A percentile compares a stretch with the other conserved stretches of the same genome.
Evolutionary conservation across 2,329 filamentous ascomycete species (phyloP).

Genomic region (Pyrenophora graminea): DNA sequence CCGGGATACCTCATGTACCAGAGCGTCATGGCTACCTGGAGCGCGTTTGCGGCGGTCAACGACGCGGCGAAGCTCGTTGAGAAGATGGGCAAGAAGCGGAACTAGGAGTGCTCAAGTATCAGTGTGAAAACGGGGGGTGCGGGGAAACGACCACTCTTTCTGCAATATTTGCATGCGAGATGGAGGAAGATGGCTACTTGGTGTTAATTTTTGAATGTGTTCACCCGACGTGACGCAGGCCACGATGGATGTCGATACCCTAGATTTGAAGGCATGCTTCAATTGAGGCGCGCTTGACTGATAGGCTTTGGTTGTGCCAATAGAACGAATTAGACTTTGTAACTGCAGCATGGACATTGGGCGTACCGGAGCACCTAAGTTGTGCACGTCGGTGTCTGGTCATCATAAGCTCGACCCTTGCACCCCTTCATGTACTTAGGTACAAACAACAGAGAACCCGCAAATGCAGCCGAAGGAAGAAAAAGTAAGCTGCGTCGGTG

Average conservation of each 20-base stretch:
- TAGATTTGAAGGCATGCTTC: slow-evolving; percentile 3
- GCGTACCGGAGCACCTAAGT: too few species aligned
- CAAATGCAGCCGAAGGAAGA: too few species aligned
- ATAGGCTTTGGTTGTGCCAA: slow-evolving; percentile 3
- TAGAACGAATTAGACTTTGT: slow-evolving; percentile 1
- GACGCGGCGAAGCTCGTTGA: slow-evolving; percentile 42
- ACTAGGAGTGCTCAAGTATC: slow-evolving; percentile 18
- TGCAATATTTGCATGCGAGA: too few species aligned
- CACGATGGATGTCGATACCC: slow-evolving; percentile 2
- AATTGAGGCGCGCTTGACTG: background rate
- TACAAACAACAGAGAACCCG: too few species aligned
- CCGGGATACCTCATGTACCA: slow-evolving; percentile 49
- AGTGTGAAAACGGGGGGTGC: too few species aligned
- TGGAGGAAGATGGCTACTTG: too few species aligned
- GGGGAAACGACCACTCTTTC: too few species aligned
- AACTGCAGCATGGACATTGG: background rate
- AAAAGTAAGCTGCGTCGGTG: too few species aligned
- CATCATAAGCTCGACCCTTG: slow-evolving; percentile 4
- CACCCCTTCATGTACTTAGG: background rate
- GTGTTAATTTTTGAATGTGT: too few species aligned
- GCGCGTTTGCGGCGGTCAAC: slow-evolving; percentile 43
- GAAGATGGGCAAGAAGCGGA: slow-evolving; percentile 34
- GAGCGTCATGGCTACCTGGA: slow-evolving; percentile 39
- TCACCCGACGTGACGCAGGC: background rate
- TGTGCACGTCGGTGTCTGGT: background rate